phyloP scores from a whole-genome alignment of 805 yeast species.

The Lachancea lanzarotensis region DNA sequence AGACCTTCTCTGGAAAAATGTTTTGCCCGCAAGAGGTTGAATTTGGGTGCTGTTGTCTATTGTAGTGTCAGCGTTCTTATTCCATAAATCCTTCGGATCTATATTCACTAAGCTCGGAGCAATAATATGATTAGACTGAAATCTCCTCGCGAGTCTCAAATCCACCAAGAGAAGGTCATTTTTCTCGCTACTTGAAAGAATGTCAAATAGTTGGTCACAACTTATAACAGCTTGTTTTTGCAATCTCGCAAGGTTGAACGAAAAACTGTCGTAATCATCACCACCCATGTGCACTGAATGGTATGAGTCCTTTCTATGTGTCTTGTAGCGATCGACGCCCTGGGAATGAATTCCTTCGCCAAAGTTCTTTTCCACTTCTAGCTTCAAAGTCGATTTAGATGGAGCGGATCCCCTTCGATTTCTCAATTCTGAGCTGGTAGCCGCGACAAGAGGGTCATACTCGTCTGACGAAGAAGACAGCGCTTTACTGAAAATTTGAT shows the following conservation, averaged over 20 bases:
- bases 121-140: constrained; percentile 33
- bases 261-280: constrained; percentile 18
- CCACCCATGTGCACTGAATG: constrained; percentile 35
- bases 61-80: constrained; percentile 22
- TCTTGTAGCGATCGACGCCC: constrained; percentile 11
- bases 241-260: constrained; percentile 23
- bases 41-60: constrained; percentile 30
- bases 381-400: background rate
- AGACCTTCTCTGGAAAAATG: constrained; percentile 26
- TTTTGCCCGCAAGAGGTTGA: constrained; percentile 22
- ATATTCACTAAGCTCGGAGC: constrained; percentile 35
- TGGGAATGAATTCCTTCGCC: constrained; percentile 1
- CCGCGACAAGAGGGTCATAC: background rate
- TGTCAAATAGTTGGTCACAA: constrained; percentile 38
- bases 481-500: background rate
- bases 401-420: constrained; percentile 3
- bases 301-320: constrained; percentile 36
- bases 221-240: constrained; percentile 49
- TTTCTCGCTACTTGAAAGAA: constrained; percentile 42
- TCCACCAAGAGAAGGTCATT: constrained; percentile 34
- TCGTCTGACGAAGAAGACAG: constrained; percentile 5
- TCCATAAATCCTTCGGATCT: constrained; percentile 35
- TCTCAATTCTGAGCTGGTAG: background rate
- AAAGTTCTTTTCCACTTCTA: background rate
- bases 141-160: constrained; percentile 33